Conservation (phyloP, 2,329 filamentous ascomycete species). For the Calonectria crousiana region DNA sequence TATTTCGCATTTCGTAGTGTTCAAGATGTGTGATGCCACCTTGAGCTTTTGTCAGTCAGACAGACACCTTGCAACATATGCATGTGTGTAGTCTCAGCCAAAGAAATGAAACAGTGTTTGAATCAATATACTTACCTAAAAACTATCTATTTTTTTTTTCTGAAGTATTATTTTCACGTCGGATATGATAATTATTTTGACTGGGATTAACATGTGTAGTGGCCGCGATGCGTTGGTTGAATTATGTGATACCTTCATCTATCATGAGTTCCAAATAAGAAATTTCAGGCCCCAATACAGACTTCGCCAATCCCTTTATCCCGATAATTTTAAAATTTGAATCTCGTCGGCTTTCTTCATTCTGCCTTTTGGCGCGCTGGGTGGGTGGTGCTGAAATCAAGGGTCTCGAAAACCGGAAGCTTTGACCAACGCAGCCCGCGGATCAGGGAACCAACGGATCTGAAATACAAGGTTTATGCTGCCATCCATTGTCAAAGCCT, state of each 20-base stretch:
- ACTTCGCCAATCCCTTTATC: not conserved
- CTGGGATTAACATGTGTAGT: not conserved
- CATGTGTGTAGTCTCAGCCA: too few relatives aligned
- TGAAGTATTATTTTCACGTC: too few relatives aligned
- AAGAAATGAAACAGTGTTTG: too few relatives aligned
- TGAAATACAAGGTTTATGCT: not conserved
- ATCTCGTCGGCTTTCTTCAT: not conserved
- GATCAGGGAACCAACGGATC: not conserved
- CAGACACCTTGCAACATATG: too few relatives aligned
- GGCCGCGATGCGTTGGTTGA: too few relatives aligned
- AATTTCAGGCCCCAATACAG: not conserved
- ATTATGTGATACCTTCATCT: not conserved
- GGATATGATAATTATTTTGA: not conserved
- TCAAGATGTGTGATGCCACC: too few relatives aligned
- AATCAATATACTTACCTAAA: too few relatives aligned
- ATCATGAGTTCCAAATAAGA: not conserved
- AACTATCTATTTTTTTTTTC: too few relatives aligned
- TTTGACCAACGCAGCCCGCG: not conserved
- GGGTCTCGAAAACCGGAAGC: not conserved
- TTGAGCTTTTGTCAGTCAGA: too few relatives aligned
- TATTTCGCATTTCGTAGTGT: too few relatives aligned
- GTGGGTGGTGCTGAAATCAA: not conserved
- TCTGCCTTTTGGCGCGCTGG: not conserved
- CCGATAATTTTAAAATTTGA: too few relatives aligned
- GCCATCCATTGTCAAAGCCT: not conserved